Evolutionary conservation across 148 eudicot genomes (phyloP), one percentile per base, ranked within the genome.

Genomic region (Mesembryanthemum crystallinum): DNA sequence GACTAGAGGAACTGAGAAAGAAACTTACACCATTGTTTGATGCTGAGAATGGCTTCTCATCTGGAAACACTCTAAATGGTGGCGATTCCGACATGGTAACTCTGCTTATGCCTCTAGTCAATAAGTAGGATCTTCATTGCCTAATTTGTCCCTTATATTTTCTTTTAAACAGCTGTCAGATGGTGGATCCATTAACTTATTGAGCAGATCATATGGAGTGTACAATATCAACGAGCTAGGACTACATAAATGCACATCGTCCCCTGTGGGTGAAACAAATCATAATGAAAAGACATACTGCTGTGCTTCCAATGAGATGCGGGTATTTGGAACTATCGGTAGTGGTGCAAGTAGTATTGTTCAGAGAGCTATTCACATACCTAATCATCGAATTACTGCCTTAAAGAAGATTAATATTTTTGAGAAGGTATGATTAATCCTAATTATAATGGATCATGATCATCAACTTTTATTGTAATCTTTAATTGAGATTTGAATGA

Each of bases 271-370:
- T 72, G 90, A 87, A 64, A 45, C 58, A 2, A 89, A 83, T 55
- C 78, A 78, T 69, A 73, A 82, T 28, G 98, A 94, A 70, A 94
- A 82, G 86, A 92, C 93, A 5, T 94, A 87, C 61, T 85, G 78
- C 18, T 90, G 94, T 82, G 93, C 96, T 42, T 94, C 98, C 27
- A 87, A 83, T 83, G 98, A 94, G 88, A 94, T 90, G 96, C 85
- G 97, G 81, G 58, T 94, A 58, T 94, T 89, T 89, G 98, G 96
- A 73, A 87, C 97, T 57, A 94, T 94, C 23, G 98, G 98, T 73
- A 88, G 93, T 82, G 98, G 97, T 66, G 98, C 98, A 43, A 94
- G 98, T 85, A 94, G 98, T 85, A 87, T 94, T 81, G 98, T 92
- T 77, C 96, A 94, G 81, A 83, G 97, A 85, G 98, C 98, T 67